Conservation (phyloP, 176 grass and related monocot genomes). For the Lolium rigidum region DNA sequence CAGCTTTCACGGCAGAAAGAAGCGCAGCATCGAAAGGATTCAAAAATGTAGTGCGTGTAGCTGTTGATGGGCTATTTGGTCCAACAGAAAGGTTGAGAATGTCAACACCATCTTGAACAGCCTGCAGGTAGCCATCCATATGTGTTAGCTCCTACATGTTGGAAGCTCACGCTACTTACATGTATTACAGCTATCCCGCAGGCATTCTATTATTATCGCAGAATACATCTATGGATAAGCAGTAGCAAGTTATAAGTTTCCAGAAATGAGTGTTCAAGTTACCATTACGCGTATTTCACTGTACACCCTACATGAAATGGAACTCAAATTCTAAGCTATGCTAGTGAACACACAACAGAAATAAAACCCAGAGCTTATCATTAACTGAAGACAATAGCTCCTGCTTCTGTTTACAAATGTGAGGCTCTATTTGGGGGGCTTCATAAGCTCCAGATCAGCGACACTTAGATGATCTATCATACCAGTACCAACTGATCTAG, state of each 20-base stretch:
- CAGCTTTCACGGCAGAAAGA: constrained; percentile 97
- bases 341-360: background rate
- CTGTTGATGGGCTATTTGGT: constrained; percentile 93
- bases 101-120: constrained; percentile 95
- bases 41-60: constrained; percentile 88
- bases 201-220: background rate
- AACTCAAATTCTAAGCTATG: background rate
- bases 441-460: background rate
- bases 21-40: constrained; percentile 98
- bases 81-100: constrained; percentile 98
- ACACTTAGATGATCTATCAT: background rate
- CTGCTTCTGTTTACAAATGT: no score
- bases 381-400: background rate
- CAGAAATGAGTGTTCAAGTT: constrained; percentile 4
- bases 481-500: constrained; percentile 10
- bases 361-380: background rate
- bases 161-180: background rate
- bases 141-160: constrained; percentile 24
- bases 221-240: background rate
- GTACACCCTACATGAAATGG: background rate
- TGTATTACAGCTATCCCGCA: background rate
- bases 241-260: no score
- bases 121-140: constrained; percentile 54
- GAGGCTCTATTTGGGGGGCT: background rate
- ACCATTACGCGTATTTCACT: constrained; percentile 13